Percentiles rank a stretch among this genome's conserved stretches.
These are phyloP conservation scores for Lavandula angustifolia DNA, from an alignment of 257 asterid genomes.

Conservation along the genomic window DNA sequence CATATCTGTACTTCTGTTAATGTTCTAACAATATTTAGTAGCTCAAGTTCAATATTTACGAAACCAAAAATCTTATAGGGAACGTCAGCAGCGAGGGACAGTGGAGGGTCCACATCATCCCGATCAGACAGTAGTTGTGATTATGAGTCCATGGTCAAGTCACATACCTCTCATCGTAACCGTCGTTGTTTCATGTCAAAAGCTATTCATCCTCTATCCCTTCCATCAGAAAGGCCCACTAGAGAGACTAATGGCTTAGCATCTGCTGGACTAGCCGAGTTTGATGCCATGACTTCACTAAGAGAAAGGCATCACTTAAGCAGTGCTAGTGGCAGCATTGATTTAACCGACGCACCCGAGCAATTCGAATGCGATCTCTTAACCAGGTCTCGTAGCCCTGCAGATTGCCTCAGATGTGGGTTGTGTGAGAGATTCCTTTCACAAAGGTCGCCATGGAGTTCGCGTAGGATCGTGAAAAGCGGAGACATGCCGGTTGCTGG, in stretches of 20 bases:
- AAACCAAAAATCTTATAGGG: constrained; percentile 54
- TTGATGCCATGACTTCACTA: constrained; percentile 49
- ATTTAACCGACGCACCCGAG: constrained; percentile 65
- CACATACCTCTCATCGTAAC: constrained; percentile 70
- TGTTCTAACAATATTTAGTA: constrained; percentile 19
- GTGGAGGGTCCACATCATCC: constrained; percentile 82
- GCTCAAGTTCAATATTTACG: constrained; percentile 10
- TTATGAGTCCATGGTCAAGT: constrained; percentile 59
- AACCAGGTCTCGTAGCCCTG: constrained; percentile 43
- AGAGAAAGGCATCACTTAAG: constrained; percentile 61
- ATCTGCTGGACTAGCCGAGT: constrained; percentile 42
- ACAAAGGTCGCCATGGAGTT: constrained; percentile 94
- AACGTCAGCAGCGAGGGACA: constrained; percentile 72
- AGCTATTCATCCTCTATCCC: constrained; percentile 84
- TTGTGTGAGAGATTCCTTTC: constrained; percentile 86
- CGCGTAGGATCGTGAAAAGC: constrained; percentile 71
- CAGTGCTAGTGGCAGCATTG: constrained; percentile 75
- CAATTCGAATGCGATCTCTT: constrained; percentile 47
- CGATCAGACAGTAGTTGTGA: constrained; percentile 88
- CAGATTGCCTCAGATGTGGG: constrained; percentile 69
- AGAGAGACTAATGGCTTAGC: constrained; percentile 36
- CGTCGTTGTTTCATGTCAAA: constrained; percentile 88
- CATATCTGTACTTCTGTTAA: not conserved
- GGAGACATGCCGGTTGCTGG: constrained; percentile 97
- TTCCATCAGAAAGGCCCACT: constrained; percentile 55